Base-by-base conservation (phyloP, 129 eudicot genomes). In the Saussurea involucrata region DNA sequence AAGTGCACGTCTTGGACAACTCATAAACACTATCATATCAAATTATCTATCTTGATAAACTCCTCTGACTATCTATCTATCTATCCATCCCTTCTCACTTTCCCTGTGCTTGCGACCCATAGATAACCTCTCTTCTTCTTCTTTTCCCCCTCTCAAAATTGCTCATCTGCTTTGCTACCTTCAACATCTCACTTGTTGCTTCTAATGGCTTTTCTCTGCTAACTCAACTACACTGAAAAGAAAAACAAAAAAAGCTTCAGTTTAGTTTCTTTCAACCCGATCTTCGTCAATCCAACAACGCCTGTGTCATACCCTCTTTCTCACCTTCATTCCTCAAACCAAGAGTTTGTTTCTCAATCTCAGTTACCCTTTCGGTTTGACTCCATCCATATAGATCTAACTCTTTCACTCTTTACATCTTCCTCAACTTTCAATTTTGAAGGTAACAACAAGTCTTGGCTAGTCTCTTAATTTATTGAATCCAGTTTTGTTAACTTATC, bases 321-420 rank as follows among this genome's bases (percentile, higher is more conserved):
- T 44, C 61, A 17, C 8, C 60, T 72, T 53, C 67, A 58, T 11
- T 74, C 10, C 13, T 63, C 61, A 36, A 74, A 44, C 63, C 63
- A 64, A 63, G 18, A 27, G 58, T 63, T 63, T 21, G 57, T n/a
- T 77, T 68, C 24, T 55, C 55, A 68, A 53, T 53, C 53, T 24
- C 88, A 72, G 77, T 76, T 66, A 27, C 57, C 68, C 13, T 11
- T 21, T 37, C 79, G 77, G 82, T 65, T 83, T 85, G 84, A 68
- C 74, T 83, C 78, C 87, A 85, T 90, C 87, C 84, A 57, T 72
- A 87, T 72, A 87, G 95, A 93, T 93, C 96, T 82, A 76, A 78
- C 44, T 42, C 71, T 69, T 64, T 73, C 80, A 17, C 57, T 84
- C n/a, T 77, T 78, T 83, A 85, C 90, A 85, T 90, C 94, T 81